Conservation (phyloP, 2,329 filamentous ascomycete species). For the Colletotrichum orbiculare region DNA sequence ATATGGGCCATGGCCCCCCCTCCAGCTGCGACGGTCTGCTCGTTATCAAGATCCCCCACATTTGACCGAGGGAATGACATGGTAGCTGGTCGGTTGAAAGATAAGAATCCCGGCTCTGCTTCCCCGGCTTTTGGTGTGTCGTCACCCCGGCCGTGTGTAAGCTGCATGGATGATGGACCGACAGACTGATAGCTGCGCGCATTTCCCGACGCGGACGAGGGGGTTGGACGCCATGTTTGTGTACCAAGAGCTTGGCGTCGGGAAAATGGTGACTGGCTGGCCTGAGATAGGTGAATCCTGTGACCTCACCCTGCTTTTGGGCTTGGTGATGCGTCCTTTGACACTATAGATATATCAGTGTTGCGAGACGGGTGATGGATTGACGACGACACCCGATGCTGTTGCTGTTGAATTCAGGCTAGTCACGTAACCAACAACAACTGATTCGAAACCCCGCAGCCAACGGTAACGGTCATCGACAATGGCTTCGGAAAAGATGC, state of each 20-base stretch:
- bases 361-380: not conserved
- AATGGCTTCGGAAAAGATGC: constrained; percentile 27
- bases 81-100: constrained; percentile 4
- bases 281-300: constrained; percentile 30
- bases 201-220: constrained; percentile 22
- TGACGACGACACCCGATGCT: not conserved
- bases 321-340: not conserved
- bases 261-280: constrained; percentile 6
- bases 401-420: not conserved
- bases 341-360: constrained; percentile 25
- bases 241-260: constrained; percentile 8
- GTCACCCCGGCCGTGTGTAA: constrained; percentile 8
- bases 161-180: constrained; percentile 23
- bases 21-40: not conserved
- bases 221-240: not conserved
- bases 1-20: not conserved
- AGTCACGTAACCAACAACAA: not conserved
- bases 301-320: constrained; percentile 23
- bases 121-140: constrained; percentile 11
- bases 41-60: constrained; percentile 22
- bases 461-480: not conserved
- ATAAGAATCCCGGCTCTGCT: constrained; percentile 16
- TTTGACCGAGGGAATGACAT: constrained; percentile 23
- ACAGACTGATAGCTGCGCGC: constrained; percentile 14
- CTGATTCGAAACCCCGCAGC: not conserved